phyloP scores from a whole-genome alignment of 352 stramenopile species.

The Pythium grandisporangium region DNA sequence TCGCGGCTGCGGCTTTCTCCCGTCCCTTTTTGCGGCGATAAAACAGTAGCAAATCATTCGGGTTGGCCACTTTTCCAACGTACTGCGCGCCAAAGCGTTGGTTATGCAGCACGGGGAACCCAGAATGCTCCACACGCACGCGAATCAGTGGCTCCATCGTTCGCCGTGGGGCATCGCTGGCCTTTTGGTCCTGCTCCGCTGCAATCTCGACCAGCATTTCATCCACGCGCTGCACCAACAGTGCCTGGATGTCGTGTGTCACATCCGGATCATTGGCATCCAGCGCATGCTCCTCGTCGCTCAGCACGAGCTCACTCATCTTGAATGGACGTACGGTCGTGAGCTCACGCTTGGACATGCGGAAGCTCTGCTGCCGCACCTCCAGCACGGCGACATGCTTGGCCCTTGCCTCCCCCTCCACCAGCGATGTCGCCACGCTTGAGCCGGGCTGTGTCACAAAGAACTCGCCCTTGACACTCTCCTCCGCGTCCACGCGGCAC shows the following conservation, averaged over 20 bases:
- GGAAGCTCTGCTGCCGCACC: constrained; percentile 86
- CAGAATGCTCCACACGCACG: constrained; percentile 81
- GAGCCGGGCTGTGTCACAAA: constrained; percentile 96
- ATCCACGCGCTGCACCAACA: constrained; percentile 51
- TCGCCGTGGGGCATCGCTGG: constrained; percentile 10
- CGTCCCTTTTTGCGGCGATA: constrained; percentile 55
- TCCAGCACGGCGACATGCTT: constrained; percentile 89
- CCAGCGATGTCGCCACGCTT: constrained; percentile 93
- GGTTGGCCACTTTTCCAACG: constrained; percentile 81
- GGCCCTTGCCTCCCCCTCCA: constrained; percentile 72
- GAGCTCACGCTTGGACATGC: constrained; percentile 76
- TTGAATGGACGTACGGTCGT: constrained; percentile 92
- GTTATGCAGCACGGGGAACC: constrained; percentile 83
- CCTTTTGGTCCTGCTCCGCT: constrained; percentile 22
- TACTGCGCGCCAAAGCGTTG: constrained; percentile 84
- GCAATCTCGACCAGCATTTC: constrained; percentile 63
- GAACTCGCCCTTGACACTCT: constrained; percentile 94
- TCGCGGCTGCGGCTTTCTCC: constrained; percentile 23
- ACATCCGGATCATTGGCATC: constrained; percentile 89
- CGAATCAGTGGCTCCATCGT: constrained; percentile 70
- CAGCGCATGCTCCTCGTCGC: constrained; percentile 77
- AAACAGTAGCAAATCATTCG: constrained; percentile 84
- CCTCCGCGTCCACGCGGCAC: constrained; percentile 90
- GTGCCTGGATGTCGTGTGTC: constrained; percentile 51
- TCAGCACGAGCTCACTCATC: constrained; percentile 85